A percentile compares a stretch with the other conserved stretches of the same genome.
Conservation (phyloP, 192 early-diverging fungal species). For the Rhizophagus clarus region DNA sequence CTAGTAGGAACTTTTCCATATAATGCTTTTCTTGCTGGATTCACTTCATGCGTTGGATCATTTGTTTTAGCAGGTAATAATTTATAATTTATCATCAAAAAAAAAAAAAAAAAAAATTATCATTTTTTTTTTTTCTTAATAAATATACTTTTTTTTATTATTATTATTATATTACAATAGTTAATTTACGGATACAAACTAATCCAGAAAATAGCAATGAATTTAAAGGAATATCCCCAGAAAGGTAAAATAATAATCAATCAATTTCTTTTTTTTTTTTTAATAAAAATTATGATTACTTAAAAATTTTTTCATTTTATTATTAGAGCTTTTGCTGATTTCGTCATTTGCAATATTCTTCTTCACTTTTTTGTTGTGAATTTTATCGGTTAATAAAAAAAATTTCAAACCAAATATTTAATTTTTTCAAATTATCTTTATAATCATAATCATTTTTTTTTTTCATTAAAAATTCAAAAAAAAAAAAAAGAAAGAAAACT, state of each 20-base stretch:
- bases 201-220: slow-evolving; percentile 77
- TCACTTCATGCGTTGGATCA: slow-evolving; percentile 86
- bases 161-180: too few relatives aligned
- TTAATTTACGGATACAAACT: slow-evolving; percentile 92
- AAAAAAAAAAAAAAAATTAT: slow-evolving; percentile 16
- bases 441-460: too few relatives aligned
- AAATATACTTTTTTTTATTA: too few relatives aligned
- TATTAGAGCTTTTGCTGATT: slow-evolving; percentile 90
- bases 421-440: too few relatives aligned
- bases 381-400: slow-evolving; percentile 87
- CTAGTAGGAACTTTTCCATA: slow-evolving; percentile 94
- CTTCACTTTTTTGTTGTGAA: slow-evolving; percentile 92
- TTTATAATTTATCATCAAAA: background rate
- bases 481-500: too few relatives aligned
- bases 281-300: background rate
- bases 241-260: slow-evolving; percentile 59
- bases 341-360: slow-evolving; percentile 78
- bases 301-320: slow-evolving; percentile 1
- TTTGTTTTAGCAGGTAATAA: slow-evolving; percentile 85
- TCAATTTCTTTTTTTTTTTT: slow-evolving; percentile 3
- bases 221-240: slow-evolving; percentile 72
- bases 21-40: slow-evolving; percentile 96
- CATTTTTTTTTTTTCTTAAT: background rate
- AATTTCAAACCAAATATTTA: background rate
- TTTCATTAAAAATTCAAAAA: too few relatives aligned